phyloP scores from a whole-genome alignment of 2,329 filamentous ascomycete genomes.

The Acephala macrosclerotiorum region DNA sequence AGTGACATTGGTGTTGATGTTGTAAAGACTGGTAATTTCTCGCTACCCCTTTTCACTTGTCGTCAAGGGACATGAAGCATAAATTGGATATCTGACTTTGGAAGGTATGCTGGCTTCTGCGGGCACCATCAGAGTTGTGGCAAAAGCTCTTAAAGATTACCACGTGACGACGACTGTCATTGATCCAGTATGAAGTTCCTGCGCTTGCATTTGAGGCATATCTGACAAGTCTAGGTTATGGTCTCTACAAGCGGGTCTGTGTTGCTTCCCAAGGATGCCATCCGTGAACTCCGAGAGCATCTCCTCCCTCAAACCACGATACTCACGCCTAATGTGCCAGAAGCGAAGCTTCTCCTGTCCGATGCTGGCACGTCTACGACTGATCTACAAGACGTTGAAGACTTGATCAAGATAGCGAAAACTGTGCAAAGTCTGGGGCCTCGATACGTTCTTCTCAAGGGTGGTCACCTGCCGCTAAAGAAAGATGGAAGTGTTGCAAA shows the following conservation, averaged over 20 bases:
- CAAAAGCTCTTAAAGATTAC: slow-evolving; percentile 66
- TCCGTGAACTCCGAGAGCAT: slow-evolving; percentile 62
- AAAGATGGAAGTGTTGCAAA: slow-evolving; percentile 65
- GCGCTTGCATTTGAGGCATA: neutral
- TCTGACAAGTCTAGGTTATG: slow-evolving; percentile 74
- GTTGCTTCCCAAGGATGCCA: slow-evolving; percentile 71
- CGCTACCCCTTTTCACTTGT: neutral
- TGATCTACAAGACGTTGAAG: slow-evolving; percentile 64
- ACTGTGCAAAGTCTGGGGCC: slow-evolving; percentile 74
- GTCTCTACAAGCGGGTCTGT: slow-evolving; percentile 81
- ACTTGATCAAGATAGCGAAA: slow-evolving; percentile 73
- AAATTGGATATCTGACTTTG: slow-evolving; percentile 25
- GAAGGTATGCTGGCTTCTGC: slow-evolving; percentile 83
- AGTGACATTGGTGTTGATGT: slow-evolving; percentile 88
- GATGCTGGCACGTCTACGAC: slow-evolving; percentile 51
- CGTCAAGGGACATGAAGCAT: neutral
- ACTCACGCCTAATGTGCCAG: slow-evolving; percentile 80
- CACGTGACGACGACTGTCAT: slow-evolving; percentile 67
- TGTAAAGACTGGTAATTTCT: slow-evolving; percentile 80
- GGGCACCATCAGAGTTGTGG: slow-evolving; percentile 73
- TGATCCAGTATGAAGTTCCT: slow-evolving; percentile 68
- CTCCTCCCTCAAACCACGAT: slow-evolving; percentile 73
- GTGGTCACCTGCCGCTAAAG: slow-evolving; percentile 85
- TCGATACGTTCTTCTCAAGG: slow-evolving; percentile 85
- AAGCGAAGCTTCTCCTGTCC: slow-evolving; percentile 71